Evolutionary conservation across 805 yeast genomes (phyloP).

Genomic region (Brettanomyces sp.): DNA sequence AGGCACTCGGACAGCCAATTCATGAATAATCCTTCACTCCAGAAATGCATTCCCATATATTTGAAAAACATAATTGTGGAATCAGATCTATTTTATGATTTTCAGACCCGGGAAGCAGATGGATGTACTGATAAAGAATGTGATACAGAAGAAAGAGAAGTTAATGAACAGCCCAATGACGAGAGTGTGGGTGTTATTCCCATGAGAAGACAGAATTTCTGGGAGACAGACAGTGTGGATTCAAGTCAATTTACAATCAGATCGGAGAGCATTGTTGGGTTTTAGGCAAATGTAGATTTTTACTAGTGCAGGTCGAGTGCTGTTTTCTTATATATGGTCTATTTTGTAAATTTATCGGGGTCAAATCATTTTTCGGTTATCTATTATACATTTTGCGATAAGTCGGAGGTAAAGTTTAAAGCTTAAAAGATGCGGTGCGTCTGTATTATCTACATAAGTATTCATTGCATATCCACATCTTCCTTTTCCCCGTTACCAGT

Average conservation of each 20-base stretch:
- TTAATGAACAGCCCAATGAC: too few species aligned
- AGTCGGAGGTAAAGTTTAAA: too few species aligned
- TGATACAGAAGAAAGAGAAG: too few species aligned
- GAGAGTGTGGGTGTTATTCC: not conserved
- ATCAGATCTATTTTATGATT: conserved; percentile 16
- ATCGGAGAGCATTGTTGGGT: conserved; percentile 19
- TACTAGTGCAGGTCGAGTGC: too few species aligned
- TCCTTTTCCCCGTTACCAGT: too few species aligned
- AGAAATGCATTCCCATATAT: conserved; percentile 21
- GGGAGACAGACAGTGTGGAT: conserved; percentile 18
- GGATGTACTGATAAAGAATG: conserved; percentile 3
- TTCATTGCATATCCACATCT: too few species aligned
- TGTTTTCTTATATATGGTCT: not conserved
- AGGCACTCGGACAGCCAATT: conserved; percentile 10
- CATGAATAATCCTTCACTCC: conserved; percentile 22
- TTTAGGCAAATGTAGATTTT: conserved; percentile 5
- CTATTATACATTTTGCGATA: not conserved
- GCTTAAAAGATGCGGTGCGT: too few species aligned
- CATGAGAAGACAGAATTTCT: conserved; percentile 10
- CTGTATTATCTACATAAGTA: too few species aligned
- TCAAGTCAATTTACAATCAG: conserved; percentile 18
- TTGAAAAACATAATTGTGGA: conserved; percentile 20
- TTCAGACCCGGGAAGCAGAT: conserved; percentile 4
- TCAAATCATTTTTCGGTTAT: not conserved
- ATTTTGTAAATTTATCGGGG: not conserved